These are phyloP conservation scores for Petunia hybrid DNA, from an alignment of 305 asterid species.

Conservation along the genomic window DNA sequence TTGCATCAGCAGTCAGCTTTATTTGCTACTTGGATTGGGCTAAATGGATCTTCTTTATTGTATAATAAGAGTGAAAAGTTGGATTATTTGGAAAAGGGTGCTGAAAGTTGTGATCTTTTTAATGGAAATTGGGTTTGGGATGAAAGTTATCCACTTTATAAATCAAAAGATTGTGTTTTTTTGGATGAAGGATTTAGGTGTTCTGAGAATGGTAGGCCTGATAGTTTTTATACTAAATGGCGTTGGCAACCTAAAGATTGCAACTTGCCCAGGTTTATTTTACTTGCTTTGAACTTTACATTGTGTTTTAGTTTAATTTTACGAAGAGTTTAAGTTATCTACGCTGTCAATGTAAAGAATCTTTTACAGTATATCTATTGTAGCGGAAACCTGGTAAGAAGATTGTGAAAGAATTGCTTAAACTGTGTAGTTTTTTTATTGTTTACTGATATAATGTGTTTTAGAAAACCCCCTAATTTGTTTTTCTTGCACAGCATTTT, in stretches of 20 bases:
- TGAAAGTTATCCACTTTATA: constrained; percentile 80
- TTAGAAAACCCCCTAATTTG: background rate
- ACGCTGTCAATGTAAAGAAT: too few species aligned
- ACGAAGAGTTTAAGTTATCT: too few species aligned
- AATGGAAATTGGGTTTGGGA: constrained; percentile 93
- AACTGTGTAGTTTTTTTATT: background rate
- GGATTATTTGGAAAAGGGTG: constrained; percentile 63
- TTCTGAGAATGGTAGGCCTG: constrained; percentile 84
- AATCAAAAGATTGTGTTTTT: constrained; percentile 70
- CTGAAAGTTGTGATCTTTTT: constrained; percentile 66
- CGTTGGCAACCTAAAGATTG: constrained; percentile 95
- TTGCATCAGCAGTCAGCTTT: constrained; percentile 44
- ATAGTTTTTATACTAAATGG: constrained; percentile 86
- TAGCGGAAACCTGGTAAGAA: background rate
- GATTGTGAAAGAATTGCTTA: background rate
- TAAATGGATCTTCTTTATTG: constrained; percentile 39
- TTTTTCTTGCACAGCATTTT: background rate
- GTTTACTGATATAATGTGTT: background rate
- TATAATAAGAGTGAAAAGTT: constrained; percentile 37
- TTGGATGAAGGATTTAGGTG: constrained; percentile 86
- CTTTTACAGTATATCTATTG: too few species aligned
- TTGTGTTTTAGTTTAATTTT: background rate
- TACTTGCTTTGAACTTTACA: background rate
- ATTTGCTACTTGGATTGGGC: constrained; percentile 46
- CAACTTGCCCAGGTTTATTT: constrained; percentile 82